Evolutionary conservation across 129 eudicot genomes (phyloP).

Genomic region (Chrysanthemum makinoi): DNA sequence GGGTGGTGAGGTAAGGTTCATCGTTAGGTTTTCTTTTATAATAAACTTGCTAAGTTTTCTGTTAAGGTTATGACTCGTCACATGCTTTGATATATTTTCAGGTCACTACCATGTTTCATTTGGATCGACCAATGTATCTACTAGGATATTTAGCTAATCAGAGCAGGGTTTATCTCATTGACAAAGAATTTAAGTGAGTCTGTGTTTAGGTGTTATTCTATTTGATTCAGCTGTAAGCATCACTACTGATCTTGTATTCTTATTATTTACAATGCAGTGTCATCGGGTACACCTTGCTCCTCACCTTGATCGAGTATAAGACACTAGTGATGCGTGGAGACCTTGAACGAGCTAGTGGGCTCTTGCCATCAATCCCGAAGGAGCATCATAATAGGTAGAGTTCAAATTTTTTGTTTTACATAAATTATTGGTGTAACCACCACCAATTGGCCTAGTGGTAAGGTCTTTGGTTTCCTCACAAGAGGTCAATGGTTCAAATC

Average conservation of each 20-base stretch:
- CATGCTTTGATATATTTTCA: constrained; percentile 29
- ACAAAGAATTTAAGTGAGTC: constrained; percentile 97
- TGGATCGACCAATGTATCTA: constrained; percentile 98
- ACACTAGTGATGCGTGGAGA: constrained; percentile 99
- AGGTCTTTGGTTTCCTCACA: no score
- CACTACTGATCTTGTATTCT: constrained; percentile 8
- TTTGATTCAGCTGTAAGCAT: constrained; percentile 17
- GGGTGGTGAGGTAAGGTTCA: constrained; percentile 87
- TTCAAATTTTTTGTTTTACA: constrained; percentile 1
- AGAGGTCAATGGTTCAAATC: no score
- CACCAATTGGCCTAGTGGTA: no score
- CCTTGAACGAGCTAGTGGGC: constrained; percentile 76
- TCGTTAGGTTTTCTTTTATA: not conserved
- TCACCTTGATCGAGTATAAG: constrained; percentile 95
- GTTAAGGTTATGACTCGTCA: not conserved
- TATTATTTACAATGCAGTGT: constrained; percentile 52
- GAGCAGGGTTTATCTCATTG: constrained; percentile 90
- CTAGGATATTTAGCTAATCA: constrained; percentile 95
- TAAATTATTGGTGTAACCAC: not conserved
- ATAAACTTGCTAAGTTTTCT: no score
- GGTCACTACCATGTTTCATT: constrained; percentile 99
- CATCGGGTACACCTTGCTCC: constrained; percentile 86
- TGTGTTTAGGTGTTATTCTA: not conserved
- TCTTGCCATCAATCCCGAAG: constrained; percentile 82
- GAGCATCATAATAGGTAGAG: constrained; percentile 83